Evolutionary conservation across 805 yeast genomes (phyloP), one percentile per base, ranked within the genome.

Genomic region (Cyberlindnera euphorbiiphila): DNA sequence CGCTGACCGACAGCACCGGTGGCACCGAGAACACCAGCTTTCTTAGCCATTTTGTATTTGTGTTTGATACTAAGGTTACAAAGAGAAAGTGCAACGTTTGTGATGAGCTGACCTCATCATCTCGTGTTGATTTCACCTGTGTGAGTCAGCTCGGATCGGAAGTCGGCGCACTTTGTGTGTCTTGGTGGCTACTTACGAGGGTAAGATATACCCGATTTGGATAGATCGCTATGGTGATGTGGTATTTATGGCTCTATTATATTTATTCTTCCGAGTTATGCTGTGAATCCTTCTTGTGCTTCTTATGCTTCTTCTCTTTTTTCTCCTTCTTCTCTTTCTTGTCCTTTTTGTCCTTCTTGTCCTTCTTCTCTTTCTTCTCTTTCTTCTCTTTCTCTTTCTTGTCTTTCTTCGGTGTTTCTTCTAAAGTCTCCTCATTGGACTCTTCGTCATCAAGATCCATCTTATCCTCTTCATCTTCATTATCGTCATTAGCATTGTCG

Each of bases 1-100:
- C 98, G 76, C 65, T 93, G 98, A 40, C 98, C 98, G 25, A 93
- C 98, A 29, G 95, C 81, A 36, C 98, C 98, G 10, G 98, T 91
- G 49, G 98, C 98, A 34, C 98, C 98, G 45, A 91, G 71, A 51
- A 93, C 97, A 69, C 98, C 98, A 50, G 73, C 74, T 39, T 65
- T 57, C 57, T 66, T 69, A 39, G 52, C 59, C 65, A 59, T 62
- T 37, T 36, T 37, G 16, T 13, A 9, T 29, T 6, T 18, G 25
- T 34, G 37, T 14, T 7, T 26, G 19, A 15, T 5, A 19, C 13
- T 30, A 17, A 15, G 5, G 18, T 13, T 11, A 21, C 24, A 21
- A 9, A 21, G 24, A 21, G 11, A 21, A 11, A n/a, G 24, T 21
- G 24, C 11, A 21, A 21, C 24, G 24, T n/a, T n/a, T n/a, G n/a